A percentile compares a stretch with the other conserved stretches of the same genome.
Evolutionary conservation across 148 eudicot species (phyloP).

Genomic region (Rhododendron ovatum): DNA sequence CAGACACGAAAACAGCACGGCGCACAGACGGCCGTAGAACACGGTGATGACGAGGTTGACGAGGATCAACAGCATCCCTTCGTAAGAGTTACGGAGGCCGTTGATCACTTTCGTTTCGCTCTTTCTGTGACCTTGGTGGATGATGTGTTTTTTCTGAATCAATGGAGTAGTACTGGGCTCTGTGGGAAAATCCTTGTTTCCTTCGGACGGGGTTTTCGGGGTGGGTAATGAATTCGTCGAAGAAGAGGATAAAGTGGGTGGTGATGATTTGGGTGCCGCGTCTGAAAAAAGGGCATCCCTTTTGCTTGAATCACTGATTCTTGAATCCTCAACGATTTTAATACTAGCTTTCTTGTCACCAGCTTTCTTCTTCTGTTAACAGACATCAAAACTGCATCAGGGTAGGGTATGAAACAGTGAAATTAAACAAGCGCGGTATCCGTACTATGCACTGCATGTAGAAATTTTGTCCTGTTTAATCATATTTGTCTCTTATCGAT

Average conservation of each 20-base stretch:
- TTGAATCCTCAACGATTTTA: not conserved
- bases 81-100: not conserved
- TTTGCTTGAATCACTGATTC: not conserved
- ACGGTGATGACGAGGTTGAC: constrained; percentile 10
- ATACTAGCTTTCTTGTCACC: not conserved
- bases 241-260: not conserved
- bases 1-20: constrained; percentile 12
- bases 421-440: not conserved
- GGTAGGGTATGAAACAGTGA: not conserved
- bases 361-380: constrained; percentile 7
- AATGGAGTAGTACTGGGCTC: not conserved
- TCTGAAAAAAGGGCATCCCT: not conserved
- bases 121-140: not conserved
- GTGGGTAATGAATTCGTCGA: not conserved
- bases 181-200: not conserved
- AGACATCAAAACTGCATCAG: not conserved
- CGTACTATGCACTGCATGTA: not conserved
- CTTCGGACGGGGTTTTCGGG: no score
- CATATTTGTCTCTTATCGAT: no score
- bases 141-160: not conserved
- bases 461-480: no score
- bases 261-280: not conserved
- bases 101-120: not conserved
- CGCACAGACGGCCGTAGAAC: constrained; percentile 17
- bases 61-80: constrained; percentile 2